phyloP scores from a whole-genome alignment of 1,284 basidiomycete genomes.

The Leccinum variabile region DNA sequence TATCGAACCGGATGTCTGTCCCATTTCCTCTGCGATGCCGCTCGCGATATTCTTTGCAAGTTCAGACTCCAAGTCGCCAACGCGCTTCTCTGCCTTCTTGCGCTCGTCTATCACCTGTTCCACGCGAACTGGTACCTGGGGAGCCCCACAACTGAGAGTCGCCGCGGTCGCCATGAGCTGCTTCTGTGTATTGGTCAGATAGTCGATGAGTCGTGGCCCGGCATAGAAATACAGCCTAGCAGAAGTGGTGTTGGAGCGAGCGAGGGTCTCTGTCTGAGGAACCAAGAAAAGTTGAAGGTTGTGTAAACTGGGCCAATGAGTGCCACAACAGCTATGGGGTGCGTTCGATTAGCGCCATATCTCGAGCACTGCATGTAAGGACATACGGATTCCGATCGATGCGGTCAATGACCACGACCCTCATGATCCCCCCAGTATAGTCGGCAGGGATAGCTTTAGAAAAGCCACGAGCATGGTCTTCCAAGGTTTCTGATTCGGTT shows the following conservation, averaged over 20 bases:
- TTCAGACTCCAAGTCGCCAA: constrained; percentile 66
- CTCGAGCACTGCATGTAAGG: constrained; percentile 1
- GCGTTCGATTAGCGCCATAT: neutral
- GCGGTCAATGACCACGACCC: constrained; percentile 78
- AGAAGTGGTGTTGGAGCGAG: constrained; percentile 58
- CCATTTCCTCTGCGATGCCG: constrained; percentile 42
- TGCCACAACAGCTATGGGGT: constrained; percentile 75
- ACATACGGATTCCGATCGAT: constrained; percentile 77
- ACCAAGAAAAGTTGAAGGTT: constrained; percentile 73
- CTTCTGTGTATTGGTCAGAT: constrained; percentile 57
- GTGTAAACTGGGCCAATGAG: constrained; percentile 73
- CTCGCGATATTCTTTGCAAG: constrained; percentile 59
- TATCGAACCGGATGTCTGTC: constrained; percentile 16
- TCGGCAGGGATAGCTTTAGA: constrained; percentile 65
- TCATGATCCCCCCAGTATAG: constrained; percentile 77
- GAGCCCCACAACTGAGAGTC: constrained; percentile 63
- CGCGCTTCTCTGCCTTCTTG: constrained; percentile 59
- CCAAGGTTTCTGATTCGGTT: constrained; percentile 38
- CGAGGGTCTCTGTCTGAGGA: constrained; percentile 60
- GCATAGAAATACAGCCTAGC: constrained; percentile 78
- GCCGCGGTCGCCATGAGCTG: constrained; percentile 57
- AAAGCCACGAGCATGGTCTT: constrained; percentile 46
- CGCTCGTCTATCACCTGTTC: constrained; percentile 65
- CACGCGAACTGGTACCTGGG: constrained; percentile 69
- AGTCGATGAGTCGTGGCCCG: constrained; percentile 71